These are phyloP conservation scores for Dipteronia dyeriana DNA, from an alignment of 345 rosid genomes.

Conservation along the genomic window DNA sequence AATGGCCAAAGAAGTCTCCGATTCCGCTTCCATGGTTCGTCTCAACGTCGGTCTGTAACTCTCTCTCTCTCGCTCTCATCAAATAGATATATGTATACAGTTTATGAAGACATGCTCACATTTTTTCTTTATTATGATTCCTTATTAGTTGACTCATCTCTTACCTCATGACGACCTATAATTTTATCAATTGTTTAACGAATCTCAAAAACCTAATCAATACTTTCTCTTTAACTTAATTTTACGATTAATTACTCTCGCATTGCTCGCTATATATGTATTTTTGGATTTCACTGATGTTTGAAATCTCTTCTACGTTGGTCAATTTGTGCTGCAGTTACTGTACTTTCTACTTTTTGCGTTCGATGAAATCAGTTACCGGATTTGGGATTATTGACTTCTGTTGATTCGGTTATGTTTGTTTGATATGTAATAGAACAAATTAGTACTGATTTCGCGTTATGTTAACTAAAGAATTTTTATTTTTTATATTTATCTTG, in stretches of 20 bases:
- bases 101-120: not conserved
- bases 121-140: not conserved
- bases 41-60: slow-evolving; percentile 69
- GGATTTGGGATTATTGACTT: not conserved
- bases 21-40: slow-evolving; percentile 59
- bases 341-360: slow-evolving; percentile 2
- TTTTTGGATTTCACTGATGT: not conserved
- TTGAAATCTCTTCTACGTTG: not conserved
- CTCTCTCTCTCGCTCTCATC: too few relatives aligned
- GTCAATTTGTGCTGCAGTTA: not conserved
- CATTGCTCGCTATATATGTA: not conserved
- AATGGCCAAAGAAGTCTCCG: slow-evolving; percentile 33
- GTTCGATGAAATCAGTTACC: not conserved
- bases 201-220: not conserved
- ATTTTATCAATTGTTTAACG: not conserved
- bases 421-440: not conserved
- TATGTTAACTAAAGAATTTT: not conserved
- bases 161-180: too few relatives aligned
- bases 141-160: not conserved
- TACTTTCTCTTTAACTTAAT: slow-evolving; percentile 2
- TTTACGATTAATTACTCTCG: slow-evolving; percentile 3
- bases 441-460: not conserved
- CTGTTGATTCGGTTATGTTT: not conserved
- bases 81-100: too few relatives aligned
- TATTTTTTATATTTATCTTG: not conserved